A percentile compares a stretch with the other conserved stretches of the same genome.
Evolutionary conservation across 495 filamentous ascomycete genomes (phyloP).

Genomic region (Haplographium delicatum): DNA sequence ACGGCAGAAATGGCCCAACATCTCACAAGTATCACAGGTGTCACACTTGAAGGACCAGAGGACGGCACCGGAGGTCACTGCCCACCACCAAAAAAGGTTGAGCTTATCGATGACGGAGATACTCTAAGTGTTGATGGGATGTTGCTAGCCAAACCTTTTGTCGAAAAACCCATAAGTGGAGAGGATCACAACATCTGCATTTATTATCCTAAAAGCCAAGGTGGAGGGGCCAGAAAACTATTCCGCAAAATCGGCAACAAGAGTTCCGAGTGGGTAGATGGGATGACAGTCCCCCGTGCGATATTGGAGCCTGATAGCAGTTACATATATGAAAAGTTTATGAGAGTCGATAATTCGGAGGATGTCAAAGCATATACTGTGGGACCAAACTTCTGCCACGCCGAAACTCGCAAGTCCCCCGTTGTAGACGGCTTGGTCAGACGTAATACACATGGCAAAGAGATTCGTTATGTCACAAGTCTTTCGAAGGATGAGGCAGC

Average conservation of each 20-base stretch:
- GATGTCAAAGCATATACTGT: conserved; percentile 99
- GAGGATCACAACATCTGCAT: conserved; percentile 99
- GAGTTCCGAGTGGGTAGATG: conserved; percentile 85
- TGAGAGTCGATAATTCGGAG: conserved; percentile 91
- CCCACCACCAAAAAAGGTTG: conserved; percentile 62
- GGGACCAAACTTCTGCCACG: conserved; percentile 88
- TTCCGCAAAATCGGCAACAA: conserved; percentile 98
- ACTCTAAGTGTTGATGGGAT: conserved; percentile 81
- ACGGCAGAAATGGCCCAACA: conserved; percentile 72
- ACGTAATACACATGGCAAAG: conserved; percentile 94
- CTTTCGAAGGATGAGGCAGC: conserved; percentile 73
- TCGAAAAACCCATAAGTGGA: conserved; percentile 96
- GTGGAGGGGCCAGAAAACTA: conserved; percentile 83
- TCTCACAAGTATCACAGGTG: conserved; percentile 71
- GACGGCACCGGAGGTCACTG: conserved; percentile 56
- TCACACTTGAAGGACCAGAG: conserved; percentile 70
- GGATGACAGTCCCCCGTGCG: conserved; percentile 67
- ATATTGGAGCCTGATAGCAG: conserved; percentile 72
- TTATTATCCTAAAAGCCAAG: conserved; percentile 81
- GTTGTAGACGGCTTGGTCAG: conserved; percentile 95
- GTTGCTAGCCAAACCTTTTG: conserved; percentile 84
- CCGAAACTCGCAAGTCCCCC: conserved; percentile 93
- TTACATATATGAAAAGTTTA: conserved; percentile 95
- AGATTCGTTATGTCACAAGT: conserved; percentile 89
- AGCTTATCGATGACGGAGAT: conserved; percentile 81